These are phyloP conservation scores for Stenocarpella maydis DNA, from an alignment of 2,329 filamentous ascomycete genomes.

Conservation along the genomic window DNA sequence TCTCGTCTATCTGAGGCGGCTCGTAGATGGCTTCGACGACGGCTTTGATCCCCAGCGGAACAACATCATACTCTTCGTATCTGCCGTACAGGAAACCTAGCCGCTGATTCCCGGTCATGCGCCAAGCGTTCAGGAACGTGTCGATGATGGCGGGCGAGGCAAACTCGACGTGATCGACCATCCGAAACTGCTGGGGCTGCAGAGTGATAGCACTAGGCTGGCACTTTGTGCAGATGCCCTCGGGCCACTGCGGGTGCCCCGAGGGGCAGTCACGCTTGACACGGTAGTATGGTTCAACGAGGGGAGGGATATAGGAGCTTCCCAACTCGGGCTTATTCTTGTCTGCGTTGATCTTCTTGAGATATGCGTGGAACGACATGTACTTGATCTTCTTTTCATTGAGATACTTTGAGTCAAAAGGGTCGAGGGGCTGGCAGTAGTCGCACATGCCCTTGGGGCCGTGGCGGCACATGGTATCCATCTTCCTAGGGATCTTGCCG, in stretches of 20 bases:
- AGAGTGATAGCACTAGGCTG: conserved; percentile 96
- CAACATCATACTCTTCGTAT: conserved; percentile 89
- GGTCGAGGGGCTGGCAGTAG: conserved; percentile 96
- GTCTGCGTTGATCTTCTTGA: conserved; percentile 93
- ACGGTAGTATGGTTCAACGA: conserved; percentile 91
- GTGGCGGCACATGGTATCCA: conserved; percentile 89
- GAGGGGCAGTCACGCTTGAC: conserved; percentile 90
- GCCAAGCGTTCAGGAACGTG: conserved; percentile 90
- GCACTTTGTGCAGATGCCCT: conserved; percentile 97
- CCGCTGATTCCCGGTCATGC: conserved; percentile 82
- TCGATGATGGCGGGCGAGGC: conserved; percentile 85
- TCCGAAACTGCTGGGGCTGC: conserved; percentile 91
- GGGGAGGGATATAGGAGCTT: conserved; percentile 93
- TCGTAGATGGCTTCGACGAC: conserved; percentile 98
- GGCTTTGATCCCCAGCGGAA: conserved; percentile 93
- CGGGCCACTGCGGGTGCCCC: conserved; percentile 91
- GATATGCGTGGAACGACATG: conserved; percentile 91
- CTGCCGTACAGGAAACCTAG: conserved; percentile 91
- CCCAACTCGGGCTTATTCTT: conserved; percentile 96
- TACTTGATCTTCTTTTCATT: conserved; percentile 99
- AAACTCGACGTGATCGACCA: conserved; percentile 99
- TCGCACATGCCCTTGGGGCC: conserved; percentile 99
- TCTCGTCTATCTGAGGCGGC: conserved; percentile 87
- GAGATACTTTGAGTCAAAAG: conserved; percentile 88
- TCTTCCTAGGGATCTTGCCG: conserved; percentile 84